These are phyloP conservation scores for Zygotorulaspora mrakii DNA, from an alignment of 1,139 yeast species.

Conservation along the genomic window DNA sequence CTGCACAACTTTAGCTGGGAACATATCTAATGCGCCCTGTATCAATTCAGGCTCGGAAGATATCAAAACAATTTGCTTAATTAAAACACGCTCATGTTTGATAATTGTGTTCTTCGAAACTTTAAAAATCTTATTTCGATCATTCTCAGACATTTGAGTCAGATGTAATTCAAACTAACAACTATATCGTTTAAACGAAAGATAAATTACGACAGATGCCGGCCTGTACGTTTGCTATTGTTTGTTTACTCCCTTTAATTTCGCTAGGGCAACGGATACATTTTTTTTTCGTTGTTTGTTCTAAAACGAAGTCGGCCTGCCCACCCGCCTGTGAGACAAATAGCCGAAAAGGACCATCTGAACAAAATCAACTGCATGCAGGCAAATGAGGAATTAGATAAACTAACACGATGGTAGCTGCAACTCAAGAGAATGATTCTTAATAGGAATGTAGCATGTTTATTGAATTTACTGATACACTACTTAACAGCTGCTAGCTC, in stretches of 20 bases:
- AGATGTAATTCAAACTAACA: not conserved
- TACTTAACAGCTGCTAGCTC: too few species aligned
- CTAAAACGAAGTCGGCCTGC: too few species aligned
- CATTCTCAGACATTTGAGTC: constrained; percentile 6
- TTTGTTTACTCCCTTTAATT: not conserved
- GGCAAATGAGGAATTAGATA: too few species aligned
- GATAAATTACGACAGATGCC: constrained; percentile 1
- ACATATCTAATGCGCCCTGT: constrained; percentile 19
- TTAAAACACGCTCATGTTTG: constrained; percentile 17
- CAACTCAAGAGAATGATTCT: too few species aligned
- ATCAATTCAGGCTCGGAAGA: constrained; percentile 18
- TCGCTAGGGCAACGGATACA: too few species aligned
- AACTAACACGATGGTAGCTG: too few species aligned
- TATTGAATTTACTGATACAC: too few species aligned
- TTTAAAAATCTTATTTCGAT: constrained; percentile 9
- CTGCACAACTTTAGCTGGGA: constrained; percentile 18
- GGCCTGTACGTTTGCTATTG: not conserved
- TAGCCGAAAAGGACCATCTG: too few species aligned
- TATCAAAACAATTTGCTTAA: constrained; percentile 15
- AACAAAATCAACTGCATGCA: too few species aligned
- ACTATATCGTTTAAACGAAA: constrained; percentile 1
- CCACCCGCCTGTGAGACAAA: not conserved
- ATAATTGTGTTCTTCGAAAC: constrained; percentile 8
- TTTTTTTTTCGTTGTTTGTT: too few species aligned
- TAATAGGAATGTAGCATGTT: too few species aligned